These are phyloP conservation scores for Guadua angustifolia DNA, from an alignment of 176 grass and related monocot species.

Conservation along the genomic window DNA sequence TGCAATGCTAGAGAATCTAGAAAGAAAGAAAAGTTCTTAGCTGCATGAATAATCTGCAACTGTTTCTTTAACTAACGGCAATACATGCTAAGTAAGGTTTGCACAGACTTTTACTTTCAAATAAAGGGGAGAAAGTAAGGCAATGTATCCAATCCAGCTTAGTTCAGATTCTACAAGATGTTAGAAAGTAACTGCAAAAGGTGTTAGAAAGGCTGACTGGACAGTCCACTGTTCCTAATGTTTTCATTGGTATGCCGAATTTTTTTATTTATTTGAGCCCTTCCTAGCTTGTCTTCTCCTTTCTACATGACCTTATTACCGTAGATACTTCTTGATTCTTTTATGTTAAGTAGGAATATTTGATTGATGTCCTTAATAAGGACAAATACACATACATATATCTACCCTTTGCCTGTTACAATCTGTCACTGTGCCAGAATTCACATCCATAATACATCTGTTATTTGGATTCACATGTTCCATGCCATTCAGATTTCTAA, in stretches of 20 bases:
- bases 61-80: too few relatives aligned
- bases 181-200: constrained; percentile 87
- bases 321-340: constrained; percentile 9
- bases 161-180: too few relatives aligned
- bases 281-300: not conserved
- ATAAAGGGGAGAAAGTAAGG: too few relatives aligned
- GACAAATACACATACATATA: not conserved
- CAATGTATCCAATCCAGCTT: too few relatives aligned
- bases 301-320: constrained; percentile 7
- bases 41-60: too few relatives aligned
- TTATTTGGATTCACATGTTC: not conserved
- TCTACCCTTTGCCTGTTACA: not conserved
- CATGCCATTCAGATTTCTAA: constrained; percentile 22
- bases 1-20: too few relatives aligned
- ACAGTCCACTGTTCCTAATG: constrained; percentile 88
- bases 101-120: too few relatives aligned
- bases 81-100: too few relatives aligned
- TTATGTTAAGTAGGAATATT: constrained; percentile 30
- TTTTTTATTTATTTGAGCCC: not conserved
- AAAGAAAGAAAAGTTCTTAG: too few relatives aligned
- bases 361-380: constrained; percentile 8
- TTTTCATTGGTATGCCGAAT: constrained; percentile 71
- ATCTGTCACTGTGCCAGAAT: not conserved
- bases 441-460: not conserved
- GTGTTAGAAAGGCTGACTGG: constrained; percentile 83